Conservation (phyloP, 2,329 filamentous ascomycete genomes). For the Aspergillus sergii region DNA sequence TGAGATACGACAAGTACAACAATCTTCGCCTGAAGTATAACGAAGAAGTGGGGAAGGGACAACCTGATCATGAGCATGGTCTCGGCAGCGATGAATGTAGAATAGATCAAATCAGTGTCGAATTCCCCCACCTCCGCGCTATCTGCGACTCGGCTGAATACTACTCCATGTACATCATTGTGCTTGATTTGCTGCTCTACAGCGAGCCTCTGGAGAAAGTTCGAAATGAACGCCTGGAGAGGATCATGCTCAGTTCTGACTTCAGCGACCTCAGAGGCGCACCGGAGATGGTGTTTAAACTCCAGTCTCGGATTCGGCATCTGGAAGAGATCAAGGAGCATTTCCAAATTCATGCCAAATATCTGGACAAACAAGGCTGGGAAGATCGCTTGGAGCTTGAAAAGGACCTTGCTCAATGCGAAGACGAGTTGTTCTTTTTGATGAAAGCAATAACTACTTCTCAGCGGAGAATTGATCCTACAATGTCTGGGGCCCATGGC, state of each 20-base stretch:
- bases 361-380: constrained; percentile 87
- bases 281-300: constrained; percentile 85
- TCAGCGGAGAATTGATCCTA: constrained; percentile 75
- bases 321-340: constrained; percentile 95
- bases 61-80: constrained; percentile 45
- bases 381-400: constrained; percentile 87
- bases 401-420: constrained; percentile 82
- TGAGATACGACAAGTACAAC: constrained; percentile 98
- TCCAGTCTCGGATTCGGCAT: constrained; percentile 91
- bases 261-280: constrained; percentile 95
- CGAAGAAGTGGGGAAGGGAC: constrained; percentile 78
- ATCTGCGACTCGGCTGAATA: constrained; percentile 97
- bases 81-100: constrained; percentile 64
- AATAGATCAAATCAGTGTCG: constrained; percentile 96
- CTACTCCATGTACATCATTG: constrained; percentile 97
- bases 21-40: constrained; percentile 95
- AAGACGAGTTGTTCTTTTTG: constrained; percentile 98
- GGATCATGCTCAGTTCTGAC: constrained; percentile 98
- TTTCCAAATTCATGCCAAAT: constrained; percentile 89
- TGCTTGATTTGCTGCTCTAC: constrained; percentile 92
- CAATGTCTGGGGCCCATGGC: constrained; percentile 71
- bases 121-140: constrained; percentile 92
- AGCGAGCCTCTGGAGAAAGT: constrained; percentile 96
- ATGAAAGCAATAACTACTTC: constrained; percentile 99
- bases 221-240: constrained; percentile 90